These are phyloP conservation scores for Pelargonium australe DNA, from an alignment of 441 rosid genomes.

Conservation along the genomic window DNA sequence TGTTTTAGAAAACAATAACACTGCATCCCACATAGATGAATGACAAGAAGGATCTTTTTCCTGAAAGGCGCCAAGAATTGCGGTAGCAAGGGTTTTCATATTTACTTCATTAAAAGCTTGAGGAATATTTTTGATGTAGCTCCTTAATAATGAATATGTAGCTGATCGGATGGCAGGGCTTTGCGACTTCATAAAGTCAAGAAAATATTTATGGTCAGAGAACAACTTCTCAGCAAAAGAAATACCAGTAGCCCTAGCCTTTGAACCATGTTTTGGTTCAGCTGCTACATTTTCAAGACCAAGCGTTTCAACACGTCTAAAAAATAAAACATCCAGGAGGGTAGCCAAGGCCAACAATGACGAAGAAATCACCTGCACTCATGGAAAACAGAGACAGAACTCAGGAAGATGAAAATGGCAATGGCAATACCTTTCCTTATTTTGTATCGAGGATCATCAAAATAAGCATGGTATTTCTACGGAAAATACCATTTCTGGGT, in stretches of 20 bases:
- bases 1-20: constrained; percentile 64
- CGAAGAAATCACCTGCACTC: constrained; percentile 67
- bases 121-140: constrained; percentile 67
- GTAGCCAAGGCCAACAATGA: constrained; percentile 84
- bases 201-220: constrained; percentile 58
- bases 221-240: constrained; percentile 74
- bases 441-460: no score
- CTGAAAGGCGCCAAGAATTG: constrained; percentile 76
- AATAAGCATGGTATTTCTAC: no score
- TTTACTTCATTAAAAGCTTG: constrained; percentile 59
- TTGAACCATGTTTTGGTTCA: constrained; percentile 63
- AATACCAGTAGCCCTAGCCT: constrained; percentile 66
- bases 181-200: constrained; percentile 65
- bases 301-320: constrained; percentile 42
- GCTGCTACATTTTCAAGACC: constrained; percentile 48
- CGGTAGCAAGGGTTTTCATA: constrained; percentile 54
- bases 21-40: constrained; percentile 83
- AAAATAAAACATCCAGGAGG: constrained; percentile 70
- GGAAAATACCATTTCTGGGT: no score
- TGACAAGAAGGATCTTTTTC: constrained; percentile 87
- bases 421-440: background rate
- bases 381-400: constrained; percentile 14
- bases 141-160: constrained; percentile 58
- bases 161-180: constrained; percentile 76
- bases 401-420: background rate